phyloP scores from a whole-genome alignment of 139 green algal genomes.

The Eudorina sp. region DNA sequence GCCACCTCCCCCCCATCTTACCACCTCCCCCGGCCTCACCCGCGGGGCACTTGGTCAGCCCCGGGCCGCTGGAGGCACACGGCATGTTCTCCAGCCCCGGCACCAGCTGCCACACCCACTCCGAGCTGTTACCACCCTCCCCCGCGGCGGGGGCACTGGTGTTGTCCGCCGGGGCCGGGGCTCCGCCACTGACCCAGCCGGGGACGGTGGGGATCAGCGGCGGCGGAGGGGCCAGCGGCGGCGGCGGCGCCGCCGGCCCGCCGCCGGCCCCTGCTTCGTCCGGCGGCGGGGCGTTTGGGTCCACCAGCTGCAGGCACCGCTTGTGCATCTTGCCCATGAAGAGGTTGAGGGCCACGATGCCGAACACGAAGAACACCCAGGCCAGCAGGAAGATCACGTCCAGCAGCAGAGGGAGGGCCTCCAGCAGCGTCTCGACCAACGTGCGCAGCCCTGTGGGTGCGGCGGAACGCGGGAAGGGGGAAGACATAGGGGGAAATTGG shows the following conservation, averaged over 20 bases:
- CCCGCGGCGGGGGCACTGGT: too few relatives aligned
- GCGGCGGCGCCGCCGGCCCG: neutral
- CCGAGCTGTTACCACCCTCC: too few relatives aligned
- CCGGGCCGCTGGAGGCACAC: neutral
- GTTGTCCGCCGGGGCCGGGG: neutral
- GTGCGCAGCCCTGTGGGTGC: constrained; percentile 40
- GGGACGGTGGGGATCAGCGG: neutral
- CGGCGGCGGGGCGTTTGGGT: neutral
- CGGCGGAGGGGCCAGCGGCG: neutral
- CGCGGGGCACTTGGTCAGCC: constrained; percentile 17
- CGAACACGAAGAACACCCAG: constrained; percentile 70
- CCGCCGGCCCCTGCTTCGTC: neutral
- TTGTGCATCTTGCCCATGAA: constrained; percentile 60
- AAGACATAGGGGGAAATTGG: too few relatives aligned
- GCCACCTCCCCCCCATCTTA: neutral
- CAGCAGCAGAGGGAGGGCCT: constrained; percentile 64
- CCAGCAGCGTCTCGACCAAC: constrained; percentile 68
- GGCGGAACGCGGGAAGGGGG: too few relatives aligned
- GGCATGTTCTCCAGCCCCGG: constrained; percentile 36
- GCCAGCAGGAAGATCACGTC: constrained; percentile 65
- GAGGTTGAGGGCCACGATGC: constrained; percentile 68
- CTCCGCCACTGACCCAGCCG: neutral
- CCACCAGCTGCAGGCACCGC: constrained; percentile 40
- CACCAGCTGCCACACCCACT: neutral
- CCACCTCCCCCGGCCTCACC: neutral